Conservation (phyloP, 2,329 filamentous ascomycete genomes). For the Keithomyces neogunnii region DNA sequence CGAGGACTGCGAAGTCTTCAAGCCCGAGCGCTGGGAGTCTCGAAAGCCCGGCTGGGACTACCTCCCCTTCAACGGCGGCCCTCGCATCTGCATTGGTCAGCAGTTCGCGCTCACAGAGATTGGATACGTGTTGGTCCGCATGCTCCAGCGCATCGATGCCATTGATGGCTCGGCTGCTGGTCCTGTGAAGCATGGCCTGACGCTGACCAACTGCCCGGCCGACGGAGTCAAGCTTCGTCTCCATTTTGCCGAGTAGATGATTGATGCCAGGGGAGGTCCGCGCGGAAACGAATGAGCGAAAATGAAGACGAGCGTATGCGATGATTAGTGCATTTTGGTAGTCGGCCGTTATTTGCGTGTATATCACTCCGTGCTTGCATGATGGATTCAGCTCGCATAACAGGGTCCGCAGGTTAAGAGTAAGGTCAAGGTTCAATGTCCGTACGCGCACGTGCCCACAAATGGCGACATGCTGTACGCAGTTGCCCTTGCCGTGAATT, state of each 20-base stretch:
- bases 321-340: too few relatives aligned
- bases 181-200: slow-evolving; percentile 12
- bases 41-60: slow-evolving; percentile 17
- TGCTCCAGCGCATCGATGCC: slow-evolving; percentile 14
- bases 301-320: too few relatives aligned
- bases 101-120: slow-evolving; percentile 19
- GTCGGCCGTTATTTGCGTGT: too few relatives aligned
- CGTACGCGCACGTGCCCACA: too few relatives aligned
- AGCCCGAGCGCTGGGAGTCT: slow-evolving; percentile 29
- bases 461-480: too few relatives aligned
- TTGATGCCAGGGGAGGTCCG: not conserved
- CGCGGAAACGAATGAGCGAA: not conserved
- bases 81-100: slow-evolving; percentile 20
- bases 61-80: slow-evolving; percentile 19
- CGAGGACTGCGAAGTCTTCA: slow-evolving; percentile 28
- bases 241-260: slow-evolving; percentile 10
- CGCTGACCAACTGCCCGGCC: slow-evolving; percentile 12
- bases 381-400: too few relatives aligned
- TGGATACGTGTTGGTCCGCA: slow-evolving; percentile 13
- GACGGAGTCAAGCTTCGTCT: slow-evolving; percentile 13
- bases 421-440: too few relatives aligned
- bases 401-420: too few relatives aligned
- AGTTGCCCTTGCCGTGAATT: too few relatives aligned
- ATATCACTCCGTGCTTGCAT: too few relatives aligned
- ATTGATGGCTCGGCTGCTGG: slow-evolving; percentile 13